Conservation (phyloP, 2,329 filamentous ascomycete species). For the Colletotrichum trifolii region DNA sequence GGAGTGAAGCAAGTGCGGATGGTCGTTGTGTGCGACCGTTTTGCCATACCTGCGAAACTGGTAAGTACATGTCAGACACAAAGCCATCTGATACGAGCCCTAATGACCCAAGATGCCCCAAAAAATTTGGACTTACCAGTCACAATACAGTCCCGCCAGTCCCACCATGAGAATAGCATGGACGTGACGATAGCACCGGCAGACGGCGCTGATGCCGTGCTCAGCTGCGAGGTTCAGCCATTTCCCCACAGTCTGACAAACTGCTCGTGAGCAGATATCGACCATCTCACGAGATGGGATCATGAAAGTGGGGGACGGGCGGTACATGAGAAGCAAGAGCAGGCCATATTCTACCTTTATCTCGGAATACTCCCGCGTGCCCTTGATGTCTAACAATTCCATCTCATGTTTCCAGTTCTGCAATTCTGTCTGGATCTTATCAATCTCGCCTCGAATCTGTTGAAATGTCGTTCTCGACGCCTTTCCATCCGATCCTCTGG, state of each 20-base stretch:
- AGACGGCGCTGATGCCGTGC: slow-evolving; percentile 37
- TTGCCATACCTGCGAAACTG: slow-evolving; percentile 13
- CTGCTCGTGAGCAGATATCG: slow-evolving; percentile 38
- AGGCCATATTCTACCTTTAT: slow-evolving; percentile 41
- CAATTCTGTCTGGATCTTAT: slow-evolving; percentile 35
- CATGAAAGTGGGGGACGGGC: slow-evolving; percentile 42
- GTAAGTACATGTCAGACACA: not conserved
- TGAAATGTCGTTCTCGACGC: slow-evolving; percentile 39
- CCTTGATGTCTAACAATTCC: slow-evolving; percentile 36
- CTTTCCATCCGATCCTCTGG: slow-evolving; percentile 38
- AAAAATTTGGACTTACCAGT: slow-evolving; percentile 37
- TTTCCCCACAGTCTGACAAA: slow-evolving; percentile 38
- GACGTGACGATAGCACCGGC: slow-evolving; percentile 38
- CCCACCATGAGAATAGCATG: slow-evolving; percentile 39
- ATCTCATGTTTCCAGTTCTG: slow-evolving; percentile 39
- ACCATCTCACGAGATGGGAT: slow-evolving; percentile 40
- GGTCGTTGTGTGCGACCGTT: slow-evolving; percentile 7
- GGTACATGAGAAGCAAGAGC: slow-evolving; percentile 38
- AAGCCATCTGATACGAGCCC: not conserved
- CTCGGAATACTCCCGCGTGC: slow-evolving; percentile 40
- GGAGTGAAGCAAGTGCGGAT: slow-evolving; percentile 6
- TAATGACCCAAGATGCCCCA: not conserved
- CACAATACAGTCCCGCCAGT: slow-evolving; percentile 41
- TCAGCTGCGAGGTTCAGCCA: slow-evolving; percentile 37
- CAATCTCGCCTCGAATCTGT: slow-evolving; percentile 38